phyloP scores from a whole-genome alignment of 225 moss, liverwort and hornwort genomes.

The Climacium dendroides region DNA sequence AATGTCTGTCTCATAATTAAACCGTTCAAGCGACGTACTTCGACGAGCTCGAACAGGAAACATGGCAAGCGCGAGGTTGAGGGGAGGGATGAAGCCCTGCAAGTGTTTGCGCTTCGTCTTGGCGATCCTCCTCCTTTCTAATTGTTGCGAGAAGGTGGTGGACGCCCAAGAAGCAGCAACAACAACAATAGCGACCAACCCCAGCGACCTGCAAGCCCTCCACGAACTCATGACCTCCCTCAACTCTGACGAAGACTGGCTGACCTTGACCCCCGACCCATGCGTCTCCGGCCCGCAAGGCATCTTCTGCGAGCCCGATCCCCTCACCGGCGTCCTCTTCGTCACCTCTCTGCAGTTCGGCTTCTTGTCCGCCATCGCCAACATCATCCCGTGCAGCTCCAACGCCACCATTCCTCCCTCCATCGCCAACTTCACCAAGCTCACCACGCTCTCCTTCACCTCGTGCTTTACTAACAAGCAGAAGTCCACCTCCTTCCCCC shows the following conservation, averaged over 20 bases:
- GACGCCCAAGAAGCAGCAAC: not conserved
- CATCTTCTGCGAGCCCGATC: constrained; percentile 15
- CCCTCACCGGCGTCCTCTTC: not conserved
- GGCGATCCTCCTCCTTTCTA: not conserved
- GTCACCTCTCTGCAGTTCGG: constrained; percentile 39
- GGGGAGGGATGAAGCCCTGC: not conserved
- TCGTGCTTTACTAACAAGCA: constrained; percentile 5
- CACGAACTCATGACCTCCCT: constrained; percentile 29
- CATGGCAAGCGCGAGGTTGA: not conserved
- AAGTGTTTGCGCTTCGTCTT: not conserved
- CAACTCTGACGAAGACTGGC: constrained; percentile 21
- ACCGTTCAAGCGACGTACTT: not conserved
- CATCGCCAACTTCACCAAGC: constrained; percentile 1
- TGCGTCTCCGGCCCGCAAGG: constrained; percentile 31
- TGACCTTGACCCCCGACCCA: constrained; percentile 7
- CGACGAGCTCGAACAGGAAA: not conserved
- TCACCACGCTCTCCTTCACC: constrained; percentile 13
- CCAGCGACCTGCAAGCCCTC: constrained; percentile 6
- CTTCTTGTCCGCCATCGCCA: constrained; percentile 9
- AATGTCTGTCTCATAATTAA: not conserved
- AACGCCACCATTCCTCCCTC: constrained; percentile 21
- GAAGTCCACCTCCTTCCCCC: not conserved
- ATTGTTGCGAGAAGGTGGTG: not conserved
- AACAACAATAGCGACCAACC: not conserved
- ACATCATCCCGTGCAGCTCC: constrained; percentile 15